Conservation (phyloP, 331 rosid species). For the Pyrus hybrid region DNA sequence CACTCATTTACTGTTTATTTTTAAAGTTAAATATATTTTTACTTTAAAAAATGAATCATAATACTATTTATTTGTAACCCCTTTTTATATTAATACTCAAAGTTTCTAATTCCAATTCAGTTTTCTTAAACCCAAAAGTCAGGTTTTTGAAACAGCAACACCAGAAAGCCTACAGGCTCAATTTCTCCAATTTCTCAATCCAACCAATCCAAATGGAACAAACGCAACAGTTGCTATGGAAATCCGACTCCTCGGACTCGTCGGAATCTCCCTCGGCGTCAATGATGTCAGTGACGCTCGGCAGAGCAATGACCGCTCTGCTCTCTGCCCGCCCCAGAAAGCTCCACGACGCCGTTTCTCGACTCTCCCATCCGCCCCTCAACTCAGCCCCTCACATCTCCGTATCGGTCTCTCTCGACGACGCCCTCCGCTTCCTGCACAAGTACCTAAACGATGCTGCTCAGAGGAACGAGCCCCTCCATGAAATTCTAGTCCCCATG, state of each 20-base stretch:
- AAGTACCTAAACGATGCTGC: constrained; percentile 53
- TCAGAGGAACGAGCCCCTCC: constrained; percentile 26
- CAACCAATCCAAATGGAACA: constrained; percentile 31
- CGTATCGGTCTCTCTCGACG: constrained; percentile 18
- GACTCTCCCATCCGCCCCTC: constrained; percentile 32
- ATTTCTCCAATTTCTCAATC: neutral
- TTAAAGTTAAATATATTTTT: too few relatives aligned
- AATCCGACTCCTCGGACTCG: constrained; percentile 40
- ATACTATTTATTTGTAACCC: accelerated
- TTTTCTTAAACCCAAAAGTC: neutral
- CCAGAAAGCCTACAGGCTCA: neutral
- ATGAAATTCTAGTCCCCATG: constrained; percentile 59
- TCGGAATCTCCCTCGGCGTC: constrained; percentile 27
- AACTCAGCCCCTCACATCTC: constrained; percentile 20
- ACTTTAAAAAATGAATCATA: too few relatives aligned
- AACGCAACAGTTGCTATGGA: constrained; percentile 25
- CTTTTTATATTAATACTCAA: too few relatives aligned
- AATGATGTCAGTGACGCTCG: constrained; percentile 57
- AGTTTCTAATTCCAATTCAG: accelerated
- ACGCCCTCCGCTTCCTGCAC: constrained; percentile 71
- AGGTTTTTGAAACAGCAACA: neutral
- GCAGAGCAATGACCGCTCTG: constrained; percentile 50
- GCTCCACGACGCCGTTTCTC: constrained; percentile 61
- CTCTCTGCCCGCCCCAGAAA: constrained; percentile 60
- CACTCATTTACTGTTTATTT: accelerated